Evolutionary conservation across 176 grass and related monocot species (phyloP), one percentile per base, ranked within the genome.

Genomic region (Oryza brachyantha): DNA sequence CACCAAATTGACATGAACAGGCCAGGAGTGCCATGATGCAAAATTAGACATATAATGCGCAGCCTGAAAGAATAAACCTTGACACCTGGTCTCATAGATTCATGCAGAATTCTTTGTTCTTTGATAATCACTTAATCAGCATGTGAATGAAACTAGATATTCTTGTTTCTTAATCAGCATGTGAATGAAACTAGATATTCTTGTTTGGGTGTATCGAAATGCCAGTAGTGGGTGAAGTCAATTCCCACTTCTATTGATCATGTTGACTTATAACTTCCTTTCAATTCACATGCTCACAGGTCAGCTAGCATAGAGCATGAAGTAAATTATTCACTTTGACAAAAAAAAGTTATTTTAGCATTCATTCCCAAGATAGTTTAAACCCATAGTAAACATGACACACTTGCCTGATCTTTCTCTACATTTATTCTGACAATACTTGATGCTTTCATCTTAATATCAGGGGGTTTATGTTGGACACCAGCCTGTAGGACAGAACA

Each of bases 371-470:
- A 67, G 17, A 87, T 42, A 21, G 12, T 87, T 83, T 67, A 10
- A 22, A 68, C 4, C 4, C 40, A 67, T 29, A 39, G 22, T 3
- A 67, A 83, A 59, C 21, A 48, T 32, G 58, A 35, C 48, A 55
- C 40, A 77, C 88, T 83, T 88, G 84, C 96, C 96, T 98, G 80
- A 69, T 98, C 83, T 89, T 98, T 93, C 37, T 84, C 72, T 61
- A 94, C 89, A 75, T 94, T 94, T 70, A 98, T 80, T 42, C 84
- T 86, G 73, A 98, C 73, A 90, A 98, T 69, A 82, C 83, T 98
- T 36, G 92, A 79, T 28, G 83, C 85, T 88, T 90, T 97, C 71
- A 93, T 88, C 85, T 93, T 92, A 64, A 91, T 71, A 83, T 91
- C 87, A 77, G 87, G 19, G 27, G 96, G 85, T 82, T 94, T 98